phyloP scores from a whole-genome alignment of 1,284 basidiomycete species.

The Caloboletus inedulis region DNA sequence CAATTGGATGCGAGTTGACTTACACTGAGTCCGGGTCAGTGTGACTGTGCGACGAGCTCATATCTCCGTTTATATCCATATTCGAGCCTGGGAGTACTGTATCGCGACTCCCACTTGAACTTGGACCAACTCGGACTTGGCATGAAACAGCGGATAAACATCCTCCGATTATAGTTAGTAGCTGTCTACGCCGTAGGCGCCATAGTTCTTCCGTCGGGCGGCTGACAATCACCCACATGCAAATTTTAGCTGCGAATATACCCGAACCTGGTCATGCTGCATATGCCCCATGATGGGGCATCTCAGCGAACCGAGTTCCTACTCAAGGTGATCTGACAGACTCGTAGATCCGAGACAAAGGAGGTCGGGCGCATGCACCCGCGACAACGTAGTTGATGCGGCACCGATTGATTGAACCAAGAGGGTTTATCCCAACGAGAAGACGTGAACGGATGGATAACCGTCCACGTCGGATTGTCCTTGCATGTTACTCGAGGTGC shows the following conservation, averaged over 20 bases:
- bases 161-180: neutral
- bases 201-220: neutral
- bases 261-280: neutral
- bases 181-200: neutral
- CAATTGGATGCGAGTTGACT: too few species aligned
- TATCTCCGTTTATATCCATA: neutral
- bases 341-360: neutral
- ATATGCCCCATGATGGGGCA: too few species aligned
- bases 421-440: slow-evolving; percentile 4
- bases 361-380: neutral
- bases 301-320: neutral
- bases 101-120: neutral
- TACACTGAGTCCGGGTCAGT: too few species aligned
- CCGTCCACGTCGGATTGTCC: neutral
- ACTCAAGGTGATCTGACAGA: too few species aligned
- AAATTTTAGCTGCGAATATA: neutral
- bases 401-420: neutral
- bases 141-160: neutral
- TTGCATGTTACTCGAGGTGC: neutral
- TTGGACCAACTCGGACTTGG: neutral
- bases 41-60: neutral
- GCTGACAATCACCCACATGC: neutral
- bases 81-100: neutral
- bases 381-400: neutral
- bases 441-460: neutral